phyloP scores from a whole-genome alignment of 176 grass and related monocot genomes.

The Tuctoria greenei region DNA sequence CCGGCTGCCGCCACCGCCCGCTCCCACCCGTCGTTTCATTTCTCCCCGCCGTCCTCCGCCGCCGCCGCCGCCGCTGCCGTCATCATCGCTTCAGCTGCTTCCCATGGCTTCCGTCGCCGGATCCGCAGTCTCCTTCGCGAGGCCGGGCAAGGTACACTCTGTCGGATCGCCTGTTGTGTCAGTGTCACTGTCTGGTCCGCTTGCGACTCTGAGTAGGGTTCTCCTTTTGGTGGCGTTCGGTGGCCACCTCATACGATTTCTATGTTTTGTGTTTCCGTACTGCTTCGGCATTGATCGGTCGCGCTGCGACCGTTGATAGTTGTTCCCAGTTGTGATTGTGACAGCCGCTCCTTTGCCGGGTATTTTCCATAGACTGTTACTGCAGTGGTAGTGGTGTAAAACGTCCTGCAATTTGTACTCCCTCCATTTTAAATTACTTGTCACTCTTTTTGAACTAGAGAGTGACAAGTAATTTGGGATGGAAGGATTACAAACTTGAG shows the following conservation, averaged over 20 bases:
- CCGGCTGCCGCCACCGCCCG: too few species aligned
- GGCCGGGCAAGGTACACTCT: conserved; percentile 43
- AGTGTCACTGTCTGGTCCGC: neutral
- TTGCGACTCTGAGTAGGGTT: neutral
- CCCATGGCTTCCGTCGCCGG: conserved; percentile 46
- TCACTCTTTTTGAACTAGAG: too few species aligned
- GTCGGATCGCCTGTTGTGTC: too few species aligned
- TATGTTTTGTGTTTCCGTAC: neutral
- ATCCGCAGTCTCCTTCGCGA: conserved; percentile 44
- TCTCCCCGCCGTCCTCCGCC: neutral
- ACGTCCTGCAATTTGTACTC: too few species aligned
- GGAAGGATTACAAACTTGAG: too few species aligned
- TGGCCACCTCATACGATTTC: neutral
- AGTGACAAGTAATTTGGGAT: too few species aligned
- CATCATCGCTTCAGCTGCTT: too few species aligned
- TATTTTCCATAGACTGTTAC: neutral
- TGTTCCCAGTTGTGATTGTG: too few species aligned
- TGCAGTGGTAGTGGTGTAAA: neutral
- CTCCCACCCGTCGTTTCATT: neutral
- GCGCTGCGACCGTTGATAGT: neutral
- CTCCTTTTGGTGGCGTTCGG: neutral
- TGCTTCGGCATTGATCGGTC: neutral
- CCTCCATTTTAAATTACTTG: too few species aligned
- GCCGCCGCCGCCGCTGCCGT: neutral
- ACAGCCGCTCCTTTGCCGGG: neutral